phyloP scores from a whole-genome alignment of 805 yeast genomes.

The Lipomyces chichibuensis region DNA sequence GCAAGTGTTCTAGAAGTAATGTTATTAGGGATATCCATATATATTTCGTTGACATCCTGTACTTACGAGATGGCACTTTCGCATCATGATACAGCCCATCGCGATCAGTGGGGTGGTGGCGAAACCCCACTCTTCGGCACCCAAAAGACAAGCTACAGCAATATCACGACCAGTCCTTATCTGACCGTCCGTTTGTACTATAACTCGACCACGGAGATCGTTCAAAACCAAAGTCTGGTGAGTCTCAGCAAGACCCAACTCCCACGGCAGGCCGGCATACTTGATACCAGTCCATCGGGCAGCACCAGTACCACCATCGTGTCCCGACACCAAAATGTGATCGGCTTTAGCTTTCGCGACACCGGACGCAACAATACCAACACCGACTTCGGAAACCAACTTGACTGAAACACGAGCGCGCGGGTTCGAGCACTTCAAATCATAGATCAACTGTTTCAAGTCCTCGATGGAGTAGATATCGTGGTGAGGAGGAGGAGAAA shows the following conservation, averaged over 20 bases:
- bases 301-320: conserved; percentile 99
- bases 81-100: conserved; percentile 96
- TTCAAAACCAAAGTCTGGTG: conserved; percentile 96
- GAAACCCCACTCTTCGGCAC: conserved; percentile 98
- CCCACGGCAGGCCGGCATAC: conserved; percentile 99
- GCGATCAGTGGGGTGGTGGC: conserved; percentile 97
- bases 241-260: conserved; percentile 95
- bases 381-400: conserved; percentile 97
- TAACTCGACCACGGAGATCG: conserved; percentile 93
- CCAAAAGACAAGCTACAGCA: conserved; percentile 92
- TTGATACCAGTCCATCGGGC: conserved; percentile 96
- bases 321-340: conserved; percentile 92
- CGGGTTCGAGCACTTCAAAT: conserved; percentile 95
- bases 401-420: conserved; percentile 96
- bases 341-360: conserved; percentile 99
- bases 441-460: conserved; percentile 93
- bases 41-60: too few species aligned
- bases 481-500: conserved; percentile 98
- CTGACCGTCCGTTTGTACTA: conserved; percentile 98
- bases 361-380: conserved; percentile 98
- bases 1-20: conserved; percentile 67
- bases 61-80: conserved; percentile 69
- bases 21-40: too few species aligned
- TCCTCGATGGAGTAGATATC: conserved; percentile 98
- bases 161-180: conserved; percentile 95